Evolutionary conservation across 805 yeast species (phyloP), one percentile per base, ranked within the genome.

Genomic region (Candida montana): DNA sequence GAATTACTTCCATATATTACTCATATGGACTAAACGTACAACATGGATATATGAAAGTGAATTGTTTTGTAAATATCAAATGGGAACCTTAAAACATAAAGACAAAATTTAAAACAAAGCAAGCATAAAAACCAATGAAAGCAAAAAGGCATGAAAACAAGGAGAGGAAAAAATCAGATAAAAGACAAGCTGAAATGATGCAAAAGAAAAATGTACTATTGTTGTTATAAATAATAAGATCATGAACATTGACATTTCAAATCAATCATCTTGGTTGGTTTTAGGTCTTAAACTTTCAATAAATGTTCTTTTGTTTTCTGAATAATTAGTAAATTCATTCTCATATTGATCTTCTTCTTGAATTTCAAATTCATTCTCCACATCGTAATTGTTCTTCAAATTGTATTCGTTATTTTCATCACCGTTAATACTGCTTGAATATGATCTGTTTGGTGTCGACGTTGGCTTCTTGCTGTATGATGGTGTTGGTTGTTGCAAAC

Each of bases 251-350:
- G 12, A 15, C 12, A 36, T 17, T 28, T 27, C 12, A 16, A 10
- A 13, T 30, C 19, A 19, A 19, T 30, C 37, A 35, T 28, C 31
- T 26, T 41, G 46, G 8, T 47, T 42, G 7, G 33, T 35, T 38
- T 63, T 61, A 34, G 72, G 72, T 53, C 68, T 65, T 39, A 69
- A 49, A 44, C 68, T 59, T 40, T 68, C 58, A 35, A 65, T 59
- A 51, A 60, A 72, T 20, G 65, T 65, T 48, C 65, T 61, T 48
- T 67, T 71, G 47, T 64, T 72, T 39, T 61, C 62, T 7, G 64
- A 54, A 47, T 72, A 71, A 47, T 70, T 71, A 1, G 77, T 68
- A 39, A 68, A 69, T 37, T 69, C 72, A 44, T 69, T 68, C 48
- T 66, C 71, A 42, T 68, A 68, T 43, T 66, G 71, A 47, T 67